Evolutionary conservation across 2,329 filamentous ascomycete species (phyloP), one percentile per base, ranked within the genome.

Genomic region (Didymella arachidicola): DNA sequence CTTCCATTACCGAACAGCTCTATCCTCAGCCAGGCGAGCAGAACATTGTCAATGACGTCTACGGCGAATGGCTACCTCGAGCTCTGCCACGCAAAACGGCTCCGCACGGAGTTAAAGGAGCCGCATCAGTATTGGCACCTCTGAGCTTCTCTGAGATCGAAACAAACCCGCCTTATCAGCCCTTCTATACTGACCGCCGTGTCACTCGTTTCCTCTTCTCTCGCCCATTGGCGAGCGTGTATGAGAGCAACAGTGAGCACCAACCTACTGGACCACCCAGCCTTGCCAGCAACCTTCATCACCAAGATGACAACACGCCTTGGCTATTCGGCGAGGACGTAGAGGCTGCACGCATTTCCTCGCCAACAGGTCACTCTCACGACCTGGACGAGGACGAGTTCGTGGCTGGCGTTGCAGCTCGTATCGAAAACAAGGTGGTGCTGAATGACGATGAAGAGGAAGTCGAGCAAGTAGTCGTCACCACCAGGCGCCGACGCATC

Each of bases 131-230:
- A 1, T 77, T 91, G 79, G 74, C 90, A 16, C 74, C 74, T 16
- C 60, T 77, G 22, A 76, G 74, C 80, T 73, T 93, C 86, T 92
- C 92, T 6, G 93, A 97, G 80, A 96, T 97, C 64, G 95, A 99
- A 73, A 97, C 94, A 1, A 97, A 94, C 71, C 91, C 93, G 4
- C 92, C 94, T 2, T 98, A 97, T 69, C 93, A 97, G 70, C 94
- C 95, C 1, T 97, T 98, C 80, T 94, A 98, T 74, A 95, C 93
- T 0, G 93, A 98, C 71, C 86, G 87, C 53, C 87, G 94, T 3
- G 91, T 98, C 43, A 86, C 84, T n/a, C 81, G 97, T 27, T 90
- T 88, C 65, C 84, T 92, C 41, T 91, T 89, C 71, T 74, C 77
- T 3, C 83, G 47, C 78, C 60, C 62, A 7, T 34, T 59, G 4